Conservation (phyloP, 1,284 basidiomycete genomes). For the Puccinia polysora region DNA sequence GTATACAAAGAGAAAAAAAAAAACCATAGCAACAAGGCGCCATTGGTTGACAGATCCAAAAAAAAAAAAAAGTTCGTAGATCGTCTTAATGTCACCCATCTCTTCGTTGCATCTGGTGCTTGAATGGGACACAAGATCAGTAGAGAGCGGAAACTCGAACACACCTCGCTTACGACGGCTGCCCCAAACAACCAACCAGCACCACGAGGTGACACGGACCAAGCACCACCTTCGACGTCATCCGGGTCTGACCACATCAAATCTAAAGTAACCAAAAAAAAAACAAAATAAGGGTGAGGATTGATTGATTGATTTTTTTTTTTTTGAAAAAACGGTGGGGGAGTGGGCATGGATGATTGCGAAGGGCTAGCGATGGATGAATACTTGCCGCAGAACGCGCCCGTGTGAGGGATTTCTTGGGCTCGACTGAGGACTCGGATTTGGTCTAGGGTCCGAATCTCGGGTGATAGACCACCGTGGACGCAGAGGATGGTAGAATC, state of each 20-base stretch:
- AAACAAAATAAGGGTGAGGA: neutral
- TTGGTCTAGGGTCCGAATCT: conserved; percentile 85
- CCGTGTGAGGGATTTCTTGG: conserved; percentile 93
- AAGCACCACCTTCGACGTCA: conserved; percentile 71
- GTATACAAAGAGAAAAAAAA: too few relatives aligned
- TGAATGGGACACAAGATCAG: too few relatives aligned
- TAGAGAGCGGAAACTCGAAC: conserved; percentile 45
- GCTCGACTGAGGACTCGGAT: conserved; percentile 83
- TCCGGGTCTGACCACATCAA: conserved; percentile 98
- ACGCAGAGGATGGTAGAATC: conserved; percentile 86
- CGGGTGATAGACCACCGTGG: conserved; percentile 85
- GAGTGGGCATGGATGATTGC: neutral
- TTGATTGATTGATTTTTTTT: neutral
- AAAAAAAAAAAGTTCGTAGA: too few relatives aligned
- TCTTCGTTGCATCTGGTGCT: too few relatives aligned
- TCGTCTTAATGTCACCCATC: too few relatives aligned
- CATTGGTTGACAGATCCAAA: too few relatives aligned
- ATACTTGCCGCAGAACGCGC: conserved; percentile 85
- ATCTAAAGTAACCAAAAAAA: too few relatives aligned
- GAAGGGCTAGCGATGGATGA: conserved; percentile 4
- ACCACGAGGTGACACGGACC: conserved; percentile 89
- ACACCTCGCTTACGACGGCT: conserved; percentile 75
- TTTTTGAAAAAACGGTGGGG: neutral
- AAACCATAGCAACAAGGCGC: too few relatives aligned
- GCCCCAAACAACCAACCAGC: conserved; percentile 94